Evolutionary conservation across 257 asterid genomes (phyloP), one percentile per base, ranked within the genome.

Genomic region (Phtheirospermum japonicum): DNA sequence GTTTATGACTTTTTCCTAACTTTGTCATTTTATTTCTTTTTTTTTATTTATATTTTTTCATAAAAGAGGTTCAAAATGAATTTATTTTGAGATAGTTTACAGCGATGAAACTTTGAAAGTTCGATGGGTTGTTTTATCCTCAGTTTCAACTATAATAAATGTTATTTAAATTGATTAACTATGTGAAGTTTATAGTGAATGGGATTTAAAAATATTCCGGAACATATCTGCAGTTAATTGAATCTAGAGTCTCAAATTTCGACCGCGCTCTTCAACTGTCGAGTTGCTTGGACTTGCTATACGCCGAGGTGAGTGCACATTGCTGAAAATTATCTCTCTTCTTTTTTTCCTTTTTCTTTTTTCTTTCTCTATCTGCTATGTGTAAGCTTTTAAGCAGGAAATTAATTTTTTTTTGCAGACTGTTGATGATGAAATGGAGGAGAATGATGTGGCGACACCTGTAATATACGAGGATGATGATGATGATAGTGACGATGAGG

Each of bases 181-280:
- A 16, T 61, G 12, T 59, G 3, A 30, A 11, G 23, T 28, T 10
- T 37, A 10, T 46, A 26, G 46, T 42, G 6, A 52, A 12, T 46
- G 1, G 10, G 32, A 12, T 4, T 57, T 9, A 37, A 45, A 51
- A 33, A 13, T 30, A 53, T 17, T 18, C 17, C 40, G 19, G 69
- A 28, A 4, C 62, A 64, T 45, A 32, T 51, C n/a, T 72, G 80
- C 86, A 92, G 99, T 81, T 93, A 26, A 89, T 85, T 26, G 96
- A 93, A 78, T 87, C 99, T 16, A 77, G 99, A 67, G 85, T 80
- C 73, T 93, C 99, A 30, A 83, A 81, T 43, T 80, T 79, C 63
- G 65, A 74, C 74, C 76, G 66, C 19, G 70, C 89, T 48, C 87
- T 83, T 74, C 82, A 77, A 63, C 80, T 93, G 57, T 82, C 97